Evolutionary conservation across 2,329 filamentous ascomycete species (phyloP).

Genomic region (Cercospora berteroae): DNA sequence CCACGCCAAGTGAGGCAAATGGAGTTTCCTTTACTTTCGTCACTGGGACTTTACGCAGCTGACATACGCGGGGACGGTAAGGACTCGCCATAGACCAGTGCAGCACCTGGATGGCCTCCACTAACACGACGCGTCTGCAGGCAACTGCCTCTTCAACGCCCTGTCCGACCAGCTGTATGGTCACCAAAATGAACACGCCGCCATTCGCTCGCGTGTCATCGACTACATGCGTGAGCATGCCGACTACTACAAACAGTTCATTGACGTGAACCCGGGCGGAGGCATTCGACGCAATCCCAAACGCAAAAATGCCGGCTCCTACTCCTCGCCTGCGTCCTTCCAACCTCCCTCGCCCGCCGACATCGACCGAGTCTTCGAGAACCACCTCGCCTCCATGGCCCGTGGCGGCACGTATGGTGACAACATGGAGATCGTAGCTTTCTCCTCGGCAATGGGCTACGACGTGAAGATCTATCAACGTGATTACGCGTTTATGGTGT

Average conservation of each 20-base stretch:
- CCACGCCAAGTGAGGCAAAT: conserved; percentile 22
- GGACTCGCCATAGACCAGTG: conserved; percentile 28
- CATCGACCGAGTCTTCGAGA: conserved; percentile 52
- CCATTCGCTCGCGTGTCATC: conserved; percentile 60
- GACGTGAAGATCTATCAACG: conserved; percentile 63
- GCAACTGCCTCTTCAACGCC: conserved; percentile 69
- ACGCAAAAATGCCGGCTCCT: conserved; percentile 54
- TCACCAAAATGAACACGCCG: conserved; percentile 54
- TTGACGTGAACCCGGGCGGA: conserved; percentile 54
- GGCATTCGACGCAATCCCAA: conserved; percentile 59
- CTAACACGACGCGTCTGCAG: conserved; percentile 42
- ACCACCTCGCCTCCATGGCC: conserved; percentile 60
- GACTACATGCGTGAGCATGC: conserved; percentile 61
- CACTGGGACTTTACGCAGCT: conserved; percentile 58
- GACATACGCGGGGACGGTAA: conserved; percentile 63
- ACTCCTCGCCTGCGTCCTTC: conserved; percentile 47
- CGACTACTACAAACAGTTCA: conserved; percentile 64
- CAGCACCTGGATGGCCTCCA: conserved; percentile 13
- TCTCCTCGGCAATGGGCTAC: conserved; percentile 59
- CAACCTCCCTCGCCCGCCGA: conserved; percentile 53
- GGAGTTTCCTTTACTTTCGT: conserved; percentile 57
- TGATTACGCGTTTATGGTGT: conserved; percentile 52
- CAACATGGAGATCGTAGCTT: conserved; percentile 66
- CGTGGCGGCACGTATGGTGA: conserved; percentile 63
- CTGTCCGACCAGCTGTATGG: conserved; percentile 67